These are phyloP conservation scores for Trapa bicornis DNA, from an alignment of 345 rosid genomes.

Conservation along the genomic window DNA sequence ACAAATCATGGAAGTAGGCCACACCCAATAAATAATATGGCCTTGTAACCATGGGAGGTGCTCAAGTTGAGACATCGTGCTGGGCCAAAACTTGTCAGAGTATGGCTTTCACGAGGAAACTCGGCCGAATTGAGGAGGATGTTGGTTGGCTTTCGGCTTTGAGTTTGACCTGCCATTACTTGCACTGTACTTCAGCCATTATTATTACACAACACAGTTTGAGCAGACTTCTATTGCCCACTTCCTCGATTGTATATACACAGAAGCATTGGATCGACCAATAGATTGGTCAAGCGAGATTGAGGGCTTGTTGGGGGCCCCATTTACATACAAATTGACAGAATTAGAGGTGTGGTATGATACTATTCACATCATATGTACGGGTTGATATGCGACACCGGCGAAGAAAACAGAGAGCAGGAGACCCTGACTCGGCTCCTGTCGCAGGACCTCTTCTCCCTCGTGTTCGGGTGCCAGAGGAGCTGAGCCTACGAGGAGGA, in stretches of 20 bases:
- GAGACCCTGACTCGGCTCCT: slow-evolving; percentile 11
- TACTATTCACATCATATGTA: slow-evolving; percentile 24
- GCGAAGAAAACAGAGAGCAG: slow-evolving; percentile 27
- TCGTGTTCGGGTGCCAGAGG: not conserved
- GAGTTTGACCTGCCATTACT: no score
- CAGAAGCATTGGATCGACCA: not conserved
- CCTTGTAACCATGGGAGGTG: no score
- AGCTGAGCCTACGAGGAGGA: not conserved
- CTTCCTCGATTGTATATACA: not conserved
- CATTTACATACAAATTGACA: not conserved
- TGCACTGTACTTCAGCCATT: no score
- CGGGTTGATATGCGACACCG: slow-evolving; percentile 72
- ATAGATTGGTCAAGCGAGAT: not conserved
- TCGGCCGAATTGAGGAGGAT: no score
- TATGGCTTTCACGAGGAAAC: no score
- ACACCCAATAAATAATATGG: no score
- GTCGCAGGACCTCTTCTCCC: not conserved
- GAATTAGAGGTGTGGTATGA: no score
- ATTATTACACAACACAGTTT: no score
- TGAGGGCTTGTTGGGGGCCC: not conserved
- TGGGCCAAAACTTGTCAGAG: no score
- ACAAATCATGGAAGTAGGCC: no score
- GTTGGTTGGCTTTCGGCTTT: no score
- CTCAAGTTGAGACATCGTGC: no score
- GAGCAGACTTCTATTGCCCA: not conserved